phyloP scores from a whole-genome alignment of 305 asterid genomes.

The Fraxinus latifolia region DNA sequence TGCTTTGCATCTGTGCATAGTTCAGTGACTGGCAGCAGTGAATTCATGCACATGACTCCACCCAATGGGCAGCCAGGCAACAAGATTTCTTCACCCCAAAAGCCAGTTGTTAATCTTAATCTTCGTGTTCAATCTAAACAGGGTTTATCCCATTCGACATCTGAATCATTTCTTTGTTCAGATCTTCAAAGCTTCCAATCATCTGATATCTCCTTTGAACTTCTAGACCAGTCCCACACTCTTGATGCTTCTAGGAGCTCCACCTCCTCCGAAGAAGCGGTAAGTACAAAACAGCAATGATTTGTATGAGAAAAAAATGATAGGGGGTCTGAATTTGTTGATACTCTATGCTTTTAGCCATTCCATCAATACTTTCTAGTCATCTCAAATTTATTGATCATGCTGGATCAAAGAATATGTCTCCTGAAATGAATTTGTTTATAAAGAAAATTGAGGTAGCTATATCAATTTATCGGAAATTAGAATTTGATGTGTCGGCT shows the following conservation, averaged over 20 bases:
- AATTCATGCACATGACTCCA: conserved; percentile 6
- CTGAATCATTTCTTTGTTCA: conserved; percentile 30
- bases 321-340: neutral
- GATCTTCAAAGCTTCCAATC: conserved; percentile 26
- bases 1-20: neutral
- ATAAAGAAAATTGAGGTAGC: neutral
- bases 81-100: conserved; percentile 21
- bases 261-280: conserved; percentile 44
- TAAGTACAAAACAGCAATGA: conserved; percentile 32
- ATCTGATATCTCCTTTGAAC: conserved; percentile 31
- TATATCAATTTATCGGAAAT: neutral
- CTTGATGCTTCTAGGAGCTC: conserved; percentile 32
- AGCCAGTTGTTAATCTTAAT: conserved; percentile 10
- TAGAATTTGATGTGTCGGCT: neutral
- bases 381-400: neutral
- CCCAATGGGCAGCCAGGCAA: conserved; percentile 11
- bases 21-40: neutral
- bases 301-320: neutral
- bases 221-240: conserved; percentile 9
- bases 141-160: conserved; percentile 19
- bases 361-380: neutral
- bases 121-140: conserved; percentile 14
- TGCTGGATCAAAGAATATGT: neutral
- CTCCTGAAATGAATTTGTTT: neutral
- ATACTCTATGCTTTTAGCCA: neutral